Percentiles rank a stretch among this genome's conserved stretches.
phyloP scores from a whole-genome alignment of 441 rosid genomes.

The Bocquillonia castaneifolia region DNA sequence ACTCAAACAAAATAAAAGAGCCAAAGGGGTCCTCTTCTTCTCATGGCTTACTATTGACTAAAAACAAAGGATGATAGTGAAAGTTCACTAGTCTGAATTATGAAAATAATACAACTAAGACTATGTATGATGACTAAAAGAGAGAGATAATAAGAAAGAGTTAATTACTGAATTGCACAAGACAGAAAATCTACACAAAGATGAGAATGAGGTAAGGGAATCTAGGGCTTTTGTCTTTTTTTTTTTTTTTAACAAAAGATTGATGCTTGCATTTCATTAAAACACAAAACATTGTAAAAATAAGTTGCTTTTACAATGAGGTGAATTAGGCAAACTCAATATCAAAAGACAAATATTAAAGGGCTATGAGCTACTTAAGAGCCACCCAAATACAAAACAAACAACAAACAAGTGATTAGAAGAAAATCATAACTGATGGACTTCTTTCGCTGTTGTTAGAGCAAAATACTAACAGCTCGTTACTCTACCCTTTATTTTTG shows the following conservation, averaged over 20 bases:
- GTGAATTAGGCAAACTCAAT: no score
- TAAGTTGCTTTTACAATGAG: no score
- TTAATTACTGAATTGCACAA: conserved; percentile 22
- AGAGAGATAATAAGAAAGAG: neutral
- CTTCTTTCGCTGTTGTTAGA: conserved; percentile 13
- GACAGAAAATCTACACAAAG: conserved; percentile 17
- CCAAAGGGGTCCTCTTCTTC: neutral
- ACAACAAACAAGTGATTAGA: no score
- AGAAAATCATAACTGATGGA: neutral
- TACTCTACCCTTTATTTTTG: neutral
- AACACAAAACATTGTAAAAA: no score
- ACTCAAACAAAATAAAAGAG: neutral
- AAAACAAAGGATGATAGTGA: conserved; percentile 1
- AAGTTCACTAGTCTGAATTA: neutral
- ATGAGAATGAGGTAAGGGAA: conserved; percentile 2
- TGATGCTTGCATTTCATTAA: no score
- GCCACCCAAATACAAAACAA: no score
- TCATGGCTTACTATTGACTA: neutral
- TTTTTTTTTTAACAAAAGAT: neutral
- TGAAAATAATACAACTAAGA: neutral
- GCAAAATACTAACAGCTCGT: conserved; percentile 25
- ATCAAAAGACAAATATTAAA: no score
- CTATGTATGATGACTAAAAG: neutral
- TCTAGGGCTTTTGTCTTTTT: conserved; percentile 14
- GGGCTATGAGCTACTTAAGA: no score